Evolutionary conservation across 2,329 filamentous ascomycete species (phyloP).

Genomic region (Phialophora tarda): DNA sequence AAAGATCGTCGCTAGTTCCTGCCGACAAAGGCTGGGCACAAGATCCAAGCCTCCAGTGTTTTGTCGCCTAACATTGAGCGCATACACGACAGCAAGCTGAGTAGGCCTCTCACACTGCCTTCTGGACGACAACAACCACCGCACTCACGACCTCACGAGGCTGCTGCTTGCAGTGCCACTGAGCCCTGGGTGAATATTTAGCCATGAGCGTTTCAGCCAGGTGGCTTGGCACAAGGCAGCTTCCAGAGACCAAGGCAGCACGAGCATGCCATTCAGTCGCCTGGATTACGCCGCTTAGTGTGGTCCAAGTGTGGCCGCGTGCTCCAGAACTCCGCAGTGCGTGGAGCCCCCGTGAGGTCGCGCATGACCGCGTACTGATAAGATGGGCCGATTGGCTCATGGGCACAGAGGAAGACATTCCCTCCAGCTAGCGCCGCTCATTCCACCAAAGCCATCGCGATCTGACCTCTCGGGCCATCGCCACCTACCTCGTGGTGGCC

Average conservation of each 20-base stretch:
- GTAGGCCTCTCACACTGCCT: not conserved
- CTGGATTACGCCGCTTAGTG: slow-evolving; percentile 9
- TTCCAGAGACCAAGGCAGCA: not conserved
- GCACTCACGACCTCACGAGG: not conserved
- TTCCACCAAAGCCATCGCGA: not conserved
- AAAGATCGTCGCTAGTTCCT: slow-evolving; percentile 1
- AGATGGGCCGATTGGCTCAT: slow-evolving; percentile 11
- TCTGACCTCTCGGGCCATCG: slow-evolving; percentile 10
- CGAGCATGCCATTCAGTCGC: not conserved
- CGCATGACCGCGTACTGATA: not conserved
- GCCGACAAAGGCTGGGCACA: not conserved
- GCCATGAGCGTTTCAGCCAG: not conserved
- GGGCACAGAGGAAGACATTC: slow-evolving; percentile 2
- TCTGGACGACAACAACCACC: not conserved
- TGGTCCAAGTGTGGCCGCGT: not conserved
- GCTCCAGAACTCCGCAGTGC: slow-evolving; percentile 7
- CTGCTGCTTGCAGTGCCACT: not conserved
- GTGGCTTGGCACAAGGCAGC: not conserved
- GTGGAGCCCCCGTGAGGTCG: not conserved
- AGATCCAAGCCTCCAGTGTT: not conserved
- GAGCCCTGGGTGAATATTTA: slow-evolving; percentile 1
- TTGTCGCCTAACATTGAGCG: not conserved
- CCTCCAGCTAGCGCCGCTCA: slow-evolving; percentile 9
- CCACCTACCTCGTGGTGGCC: slow-evolving; percentile 6
- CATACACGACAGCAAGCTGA: not conserved